phyloP scores from a whole-genome alignment of 2,329 filamentous ascomycete species.

The Nothophaeocryptopus gaeumannii region DNA sequence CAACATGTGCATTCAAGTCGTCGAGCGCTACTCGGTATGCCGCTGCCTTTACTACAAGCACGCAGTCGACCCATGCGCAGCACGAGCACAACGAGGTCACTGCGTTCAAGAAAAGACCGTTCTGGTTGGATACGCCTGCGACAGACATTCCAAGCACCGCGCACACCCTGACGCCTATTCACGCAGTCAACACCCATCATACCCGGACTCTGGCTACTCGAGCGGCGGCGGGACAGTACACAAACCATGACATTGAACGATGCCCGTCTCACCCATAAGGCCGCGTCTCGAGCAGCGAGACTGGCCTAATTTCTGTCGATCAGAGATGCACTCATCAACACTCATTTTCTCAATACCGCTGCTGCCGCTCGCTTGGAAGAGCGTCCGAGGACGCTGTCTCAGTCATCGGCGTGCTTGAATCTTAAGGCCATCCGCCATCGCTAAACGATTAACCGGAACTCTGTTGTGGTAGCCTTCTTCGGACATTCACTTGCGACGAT shows the following conservation, averaged over 20 bases:
- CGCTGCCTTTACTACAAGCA: conserved; percentile 86
- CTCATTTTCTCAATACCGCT: not conserved
- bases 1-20: conserved; percentile 80
- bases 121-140: conserved; percentile 77
- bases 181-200: no score
- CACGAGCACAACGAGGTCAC: conserved; percentile 73
- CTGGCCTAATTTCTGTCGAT: no score
- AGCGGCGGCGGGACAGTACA: conserved; percentile 15
- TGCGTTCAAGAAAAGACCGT: conserved; percentile 70
- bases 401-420: no score
- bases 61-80: conserved; percentile 75
- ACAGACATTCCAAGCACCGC: conserved; percentile 20
- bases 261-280: not conserved
- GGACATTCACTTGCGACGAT: no score
- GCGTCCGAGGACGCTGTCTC: no score
- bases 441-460: not conserved
- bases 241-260: not conserved
- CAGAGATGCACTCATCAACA: not conserved
- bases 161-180: conserved; percentile 4
- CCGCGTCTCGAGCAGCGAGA: no score
- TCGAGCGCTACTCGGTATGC: conserved; percentile 84
- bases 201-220: conserved; percentile 26
- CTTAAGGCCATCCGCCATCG: no score
- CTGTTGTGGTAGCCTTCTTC: no score
- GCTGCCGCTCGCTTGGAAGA: no score